These are phyloP conservation scores for Cronartium quercuum DNA, from an alignment of 1,284 basidiomycete species.

Conservation along the genomic window DNA sequence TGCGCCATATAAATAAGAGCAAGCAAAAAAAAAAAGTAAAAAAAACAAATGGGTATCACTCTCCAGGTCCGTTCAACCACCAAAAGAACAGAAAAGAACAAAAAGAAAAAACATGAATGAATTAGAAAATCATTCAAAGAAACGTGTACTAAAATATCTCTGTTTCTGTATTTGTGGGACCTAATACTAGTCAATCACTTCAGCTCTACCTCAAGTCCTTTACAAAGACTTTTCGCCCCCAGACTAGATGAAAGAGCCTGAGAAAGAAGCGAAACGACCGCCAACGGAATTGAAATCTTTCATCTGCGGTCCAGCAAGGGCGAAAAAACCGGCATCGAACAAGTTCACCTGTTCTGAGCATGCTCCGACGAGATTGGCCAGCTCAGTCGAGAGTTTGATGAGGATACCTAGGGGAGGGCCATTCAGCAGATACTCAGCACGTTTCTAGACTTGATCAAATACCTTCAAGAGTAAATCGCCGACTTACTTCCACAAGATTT, in stretches of 20 bases:
- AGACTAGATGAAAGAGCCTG: not conserved
- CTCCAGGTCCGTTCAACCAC: too few relatives aligned
- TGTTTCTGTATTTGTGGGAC: too few relatives aligned
- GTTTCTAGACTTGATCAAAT: not conserved
- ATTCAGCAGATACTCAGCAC: not conserved
- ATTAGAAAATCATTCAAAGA: too few relatives aligned
- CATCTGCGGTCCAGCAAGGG: constrained; percentile 12
- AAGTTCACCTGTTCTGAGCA: constrained; percentile 32
- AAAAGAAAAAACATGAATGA: too few relatives aligned
- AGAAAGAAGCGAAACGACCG: not conserved
- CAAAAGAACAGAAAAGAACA: too few relatives aligned
- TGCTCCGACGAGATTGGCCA: constrained; percentile 17
- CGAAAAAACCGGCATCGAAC: constrained; percentile 30
- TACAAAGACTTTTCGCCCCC: too few relatives aligned
- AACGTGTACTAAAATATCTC: too few relatives aligned
- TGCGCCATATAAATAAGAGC: too few relatives aligned
- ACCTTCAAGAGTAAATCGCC: not conserved
- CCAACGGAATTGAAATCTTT: not conserved
- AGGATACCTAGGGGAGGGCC: not conserved
- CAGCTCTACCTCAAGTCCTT: too few relatives aligned
- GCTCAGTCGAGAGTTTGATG: not conserved
- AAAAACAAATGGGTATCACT: too few relatives aligned
- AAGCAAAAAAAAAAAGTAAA: too few relatives aligned
- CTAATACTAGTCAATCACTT: too few relatives aligned
- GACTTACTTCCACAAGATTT: not conserved